Evolutionary conservation across 2,329 filamentous ascomycete species (phyloP).

Genomic region (Aspergillus ochraceoroseus): DNA sequence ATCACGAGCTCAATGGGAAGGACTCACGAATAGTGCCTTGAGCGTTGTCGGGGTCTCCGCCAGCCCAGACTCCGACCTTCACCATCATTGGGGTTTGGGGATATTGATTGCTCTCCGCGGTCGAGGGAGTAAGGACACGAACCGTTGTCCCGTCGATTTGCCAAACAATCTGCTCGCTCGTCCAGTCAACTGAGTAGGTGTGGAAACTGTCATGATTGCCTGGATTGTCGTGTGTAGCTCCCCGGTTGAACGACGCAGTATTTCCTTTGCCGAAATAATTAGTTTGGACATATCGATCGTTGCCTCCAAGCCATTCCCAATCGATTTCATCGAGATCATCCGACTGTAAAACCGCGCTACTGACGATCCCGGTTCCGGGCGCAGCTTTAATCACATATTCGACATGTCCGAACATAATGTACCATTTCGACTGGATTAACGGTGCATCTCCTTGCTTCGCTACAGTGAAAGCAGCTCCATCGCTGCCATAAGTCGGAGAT

Average conservation of each 20-base stretch:
- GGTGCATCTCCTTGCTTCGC: slow-evolving; percentile 73
- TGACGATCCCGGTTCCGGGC: slow-evolving; percentile 86
- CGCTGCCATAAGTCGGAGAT: slow-evolving; percentile 64
- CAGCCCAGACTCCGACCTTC: slow-evolving; percentile 88
- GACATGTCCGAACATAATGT: slow-evolving; percentile 98
- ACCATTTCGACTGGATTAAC: slow-evolving; percentile 83
- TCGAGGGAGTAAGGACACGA: slow-evolving; percentile 64
- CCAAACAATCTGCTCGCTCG: slow-evolving; percentile 77
- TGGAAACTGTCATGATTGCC: slow-evolving; percentile 70
- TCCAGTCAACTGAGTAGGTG: slow-evolving; percentile 92
- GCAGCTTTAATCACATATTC: slow-evolving; percentile 81
- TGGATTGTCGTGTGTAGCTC: slow-evolving; percentile 66
- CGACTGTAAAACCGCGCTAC: slow-evolving; percentile 83
- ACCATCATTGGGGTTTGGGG: slow-evolving; percentile 94
- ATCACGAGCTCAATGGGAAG: no score
- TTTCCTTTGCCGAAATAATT: slow-evolving; percentile 97
- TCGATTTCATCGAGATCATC: slow-evolving; percentile 95
- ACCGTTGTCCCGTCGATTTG: slow-evolving; percentile 72
- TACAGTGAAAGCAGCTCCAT: slow-evolving; percentile 80
- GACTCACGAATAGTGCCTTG: slow-evolving; percentile 66
- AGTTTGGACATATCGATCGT: slow-evolving; percentile 73
- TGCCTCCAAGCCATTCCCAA: slow-evolving; percentile 87
- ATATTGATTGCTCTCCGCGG: slow-evolving; percentile 68
- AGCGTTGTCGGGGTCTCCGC: slow-evolving; percentile 75
- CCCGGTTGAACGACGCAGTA: slow-evolving; percentile 79